Base-by-base conservation (phyloP, 352 stramenopile species). In the Pythium sp. region DNA sequence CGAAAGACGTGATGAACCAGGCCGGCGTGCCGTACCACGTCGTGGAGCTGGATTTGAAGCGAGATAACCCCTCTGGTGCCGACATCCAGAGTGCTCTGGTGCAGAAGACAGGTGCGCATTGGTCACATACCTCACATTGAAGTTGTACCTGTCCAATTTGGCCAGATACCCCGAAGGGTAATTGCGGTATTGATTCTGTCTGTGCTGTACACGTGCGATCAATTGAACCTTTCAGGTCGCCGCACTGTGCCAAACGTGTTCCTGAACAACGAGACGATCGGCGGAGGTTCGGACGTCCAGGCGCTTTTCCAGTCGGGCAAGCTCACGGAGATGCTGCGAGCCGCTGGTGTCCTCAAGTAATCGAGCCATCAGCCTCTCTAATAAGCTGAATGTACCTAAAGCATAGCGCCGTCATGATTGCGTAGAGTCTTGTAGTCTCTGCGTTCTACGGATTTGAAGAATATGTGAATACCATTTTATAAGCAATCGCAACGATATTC, bases 161-260 rank as follows among this genome's bases (percentile, higher is more conserved):
- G 5, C 2, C 36, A 26, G 24, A 26, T 26, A 26, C 24, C 24
- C 24, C 24, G 24, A 26, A 26, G 9, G 11, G 36, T 5, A 3
- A 5, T 20, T 46, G 38, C 0, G 38, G 12, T 46, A 46, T 46
- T 46, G 38, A 46, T 14, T 46, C 38, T 46, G 14, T 46, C 5
- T 20, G 2, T 36, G 34, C 41, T 28, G 2, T 18, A 24, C 0
- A 3, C 43, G 34, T 32, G 5, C n/a, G 32, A n/a, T 32, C 22
- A 14, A n/a, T 47, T 24, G 24, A 26, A 6, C 14, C 15, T 32
- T 24, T 89, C 82, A 77, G 94, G 93, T 62, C 92, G 98, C 59
- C 79, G 84, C 57, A 98, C 93, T 5, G 96, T 99, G 51, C 97
- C 97, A 2, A 98, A 99, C 72, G 94, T 99, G 26, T 99, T 99